Evolutionary conservation across 2,329 filamentous ascomycete species (phyloP).

Genomic region (Aspergillus viridinutans): DNA sequence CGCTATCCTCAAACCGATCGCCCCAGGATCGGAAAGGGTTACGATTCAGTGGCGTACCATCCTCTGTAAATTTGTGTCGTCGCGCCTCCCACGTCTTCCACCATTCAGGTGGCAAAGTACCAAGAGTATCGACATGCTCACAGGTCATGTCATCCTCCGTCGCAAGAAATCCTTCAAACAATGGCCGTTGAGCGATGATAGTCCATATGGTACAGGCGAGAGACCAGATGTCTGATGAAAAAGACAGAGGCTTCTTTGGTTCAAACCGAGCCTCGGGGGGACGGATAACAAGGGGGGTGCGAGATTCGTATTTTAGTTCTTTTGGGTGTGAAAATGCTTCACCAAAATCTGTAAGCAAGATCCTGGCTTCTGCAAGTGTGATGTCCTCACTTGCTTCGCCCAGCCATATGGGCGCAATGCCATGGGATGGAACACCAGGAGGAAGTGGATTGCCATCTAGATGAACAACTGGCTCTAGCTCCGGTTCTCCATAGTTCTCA

Average conservation of each 20-base stretch:
- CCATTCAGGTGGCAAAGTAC: conserved; percentile 26
- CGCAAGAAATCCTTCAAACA: conserved; percentile 27
- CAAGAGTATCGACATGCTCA: conserved; percentile 31
- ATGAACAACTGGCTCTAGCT: conserved; percentile 15
- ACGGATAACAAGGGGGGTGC: conserved; percentile 25
- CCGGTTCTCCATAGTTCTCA: conserved; percentile 17
- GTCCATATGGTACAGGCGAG: conserved; percentile 36
- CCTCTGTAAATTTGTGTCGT: conserved; percentile 19
- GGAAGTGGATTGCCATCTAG: conserved; percentile 21
- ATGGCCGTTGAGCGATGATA: conserved; percentile 28
- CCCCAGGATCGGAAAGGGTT: conserved; percentile 17
- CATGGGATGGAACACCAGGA: conserved; percentile 27
- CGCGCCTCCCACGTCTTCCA: conserved; percentile 25
- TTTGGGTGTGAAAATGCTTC: conserved; percentile 29
- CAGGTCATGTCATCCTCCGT: conserved; percentile 26
- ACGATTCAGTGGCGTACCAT: conserved; percentile 20
- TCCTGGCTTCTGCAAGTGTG: conserved; percentile 22
- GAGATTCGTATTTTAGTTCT: conserved; percentile 21
- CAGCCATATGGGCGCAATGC: conserved; percentile 32
- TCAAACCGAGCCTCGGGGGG: conserved; percentile 38
- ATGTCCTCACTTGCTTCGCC: conserved; percentile 31
- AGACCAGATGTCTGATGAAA: conserved; percentile 40
- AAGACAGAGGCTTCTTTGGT: conserved; percentile 28
- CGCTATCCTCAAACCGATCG: conserved; percentile 22
- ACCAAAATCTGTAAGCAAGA: conserved; percentile 35